Percentiles rank a stretch among this genome's conserved stretches.
Conservation (phyloP, 2,329 filamentous ascomycete species). For the Magnaporthiopsis incrustans region DNA sequence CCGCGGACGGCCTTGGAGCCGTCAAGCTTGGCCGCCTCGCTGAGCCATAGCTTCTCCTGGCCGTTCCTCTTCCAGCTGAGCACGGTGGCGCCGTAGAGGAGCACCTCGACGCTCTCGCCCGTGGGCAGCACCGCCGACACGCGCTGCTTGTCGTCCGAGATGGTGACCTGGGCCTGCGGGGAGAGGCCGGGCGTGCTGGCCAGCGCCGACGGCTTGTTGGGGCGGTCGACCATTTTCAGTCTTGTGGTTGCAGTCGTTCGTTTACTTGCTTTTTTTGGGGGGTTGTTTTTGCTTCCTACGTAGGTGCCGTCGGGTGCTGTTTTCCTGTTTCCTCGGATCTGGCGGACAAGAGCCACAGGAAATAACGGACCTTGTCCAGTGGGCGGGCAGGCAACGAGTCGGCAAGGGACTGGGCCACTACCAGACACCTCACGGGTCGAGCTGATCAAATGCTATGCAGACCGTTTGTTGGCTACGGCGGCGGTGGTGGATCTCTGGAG, state of each 20-base stretch:
- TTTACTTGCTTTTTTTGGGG: slow-evolving; percentile 4
- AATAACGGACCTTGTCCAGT: background rate
- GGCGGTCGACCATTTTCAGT: slow-evolving; percentile 65
- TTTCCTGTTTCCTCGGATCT: background rate
- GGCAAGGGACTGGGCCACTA: background rate
- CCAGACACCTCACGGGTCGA: too few relatives aligned
- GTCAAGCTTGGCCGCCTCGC: slow-evolving; percentile 71
- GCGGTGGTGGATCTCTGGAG: too few relatives aligned
- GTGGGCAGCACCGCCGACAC: slow-evolving; percentile 77
- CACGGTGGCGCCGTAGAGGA: slow-evolving; percentile 89
- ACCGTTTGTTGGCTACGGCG: background rate
- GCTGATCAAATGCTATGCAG: background rate
- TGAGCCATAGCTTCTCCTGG: slow-evolving; percentile 79
- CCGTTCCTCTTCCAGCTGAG: slow-evolving; percentile 82
- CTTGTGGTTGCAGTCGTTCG: slow-evolving; percentile 3
- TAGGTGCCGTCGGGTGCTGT: background rate
- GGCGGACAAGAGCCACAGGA: background rate
- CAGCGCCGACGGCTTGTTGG: slow-evolving; percentile 73
- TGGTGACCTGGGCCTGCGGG: slow-evolving; percentile 67
- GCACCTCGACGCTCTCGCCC: slow-evolving; percentile 76
- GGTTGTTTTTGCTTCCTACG: background rate
- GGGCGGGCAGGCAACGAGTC: too few relatives aligned
- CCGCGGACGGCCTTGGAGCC: slow-evolving; percentile 85
- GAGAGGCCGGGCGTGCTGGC: slow-evolving; percentile 65
- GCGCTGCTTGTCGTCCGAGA: slow-evolving; percentile 61